phyloP scores from a whole-genome alignment of 2,329 filamentous ascomycete genomes.

The Verticillium albo-atrum region DNA sequence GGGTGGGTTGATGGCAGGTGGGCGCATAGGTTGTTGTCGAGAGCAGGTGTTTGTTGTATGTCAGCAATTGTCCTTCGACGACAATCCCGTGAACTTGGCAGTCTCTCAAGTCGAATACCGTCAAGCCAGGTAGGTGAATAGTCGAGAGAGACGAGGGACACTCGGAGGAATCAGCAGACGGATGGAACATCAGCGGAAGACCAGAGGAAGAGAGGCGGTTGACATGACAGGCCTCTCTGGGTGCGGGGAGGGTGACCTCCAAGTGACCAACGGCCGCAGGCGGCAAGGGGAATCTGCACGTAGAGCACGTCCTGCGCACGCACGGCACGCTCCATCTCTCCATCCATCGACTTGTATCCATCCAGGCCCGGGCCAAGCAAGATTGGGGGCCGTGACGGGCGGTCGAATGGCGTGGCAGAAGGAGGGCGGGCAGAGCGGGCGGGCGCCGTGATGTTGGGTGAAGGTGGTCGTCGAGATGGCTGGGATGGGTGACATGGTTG shows the following conservation, averaged over 20 bases:
- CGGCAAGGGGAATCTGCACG: slow-evolving; percentile 1
- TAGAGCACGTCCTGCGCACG: background rate
- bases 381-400: slow-evolving; percentile 5
- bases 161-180: too few species aligned
- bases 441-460: background rate
- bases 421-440: background rate
- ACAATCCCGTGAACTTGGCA: background rate
- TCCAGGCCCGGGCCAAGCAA: slow-evolving; percentile 3
- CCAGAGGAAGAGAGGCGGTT: slow-evolving; percentile 4
- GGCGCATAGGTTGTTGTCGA: background rate
- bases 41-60: background rate
- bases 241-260: background rate
- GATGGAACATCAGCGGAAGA: too few species aligned
- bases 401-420: slow-evolving; percentile 7
- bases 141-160: too few species aligned
- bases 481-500: background rate
- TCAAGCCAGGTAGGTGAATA: background rate
- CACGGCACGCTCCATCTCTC: background rate
- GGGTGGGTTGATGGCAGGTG: background rate
- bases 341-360: too few species aligned
- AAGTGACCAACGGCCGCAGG: slow-evolving; percentile 6
- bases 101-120: background rate
- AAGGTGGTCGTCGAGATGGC: background rate
- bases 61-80: background rate
- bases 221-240: background rate